Conservation (phyloP, 345 rosid species). For the Sisymbrium irio region DNA sequence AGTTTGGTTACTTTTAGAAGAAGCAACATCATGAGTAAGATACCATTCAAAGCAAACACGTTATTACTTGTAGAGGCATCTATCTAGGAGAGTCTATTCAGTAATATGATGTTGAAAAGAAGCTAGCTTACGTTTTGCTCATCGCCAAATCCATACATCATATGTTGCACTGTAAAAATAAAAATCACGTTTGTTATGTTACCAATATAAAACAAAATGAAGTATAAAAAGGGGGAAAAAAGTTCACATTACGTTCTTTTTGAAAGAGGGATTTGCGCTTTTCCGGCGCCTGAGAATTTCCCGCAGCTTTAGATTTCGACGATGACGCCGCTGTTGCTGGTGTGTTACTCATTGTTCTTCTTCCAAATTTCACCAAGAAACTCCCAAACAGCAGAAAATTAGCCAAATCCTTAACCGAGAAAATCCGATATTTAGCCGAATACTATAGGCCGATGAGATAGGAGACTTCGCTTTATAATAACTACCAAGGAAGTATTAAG, state of each 20-base stretch:
- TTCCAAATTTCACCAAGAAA: too few relatives aligned
- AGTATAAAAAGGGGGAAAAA: neutral
- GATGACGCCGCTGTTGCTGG: conserved; percentile 37
- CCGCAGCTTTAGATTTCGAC: conserved; percentile 57
- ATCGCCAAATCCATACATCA: conserved; percentile 97
- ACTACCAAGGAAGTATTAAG: neutral
- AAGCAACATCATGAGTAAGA: too few relatives aligned
- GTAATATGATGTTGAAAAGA: neutral
- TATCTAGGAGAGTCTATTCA: too few relatives aligned
- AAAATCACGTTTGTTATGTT: neutral
- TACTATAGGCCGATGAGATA: too few relatives aligned
- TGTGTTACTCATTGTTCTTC: conserved; percentile 4
- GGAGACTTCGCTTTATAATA: too few relatives aligned
- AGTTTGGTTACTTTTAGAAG: too few relatives aligned
- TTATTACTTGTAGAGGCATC: too few relatives aligned
- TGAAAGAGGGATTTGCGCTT: conserved; percentile 86
- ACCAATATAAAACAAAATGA: neutral
- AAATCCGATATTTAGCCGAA: too few relatives aligned
- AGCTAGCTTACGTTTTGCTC: conserved; percentile 66
- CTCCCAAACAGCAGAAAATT: too few relatives aligned
- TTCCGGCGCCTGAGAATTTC: conserved; percentile 68
- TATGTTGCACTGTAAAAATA: conserved; percentile 69
- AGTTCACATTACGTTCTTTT: conserved; percentile 62
- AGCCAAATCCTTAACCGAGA: too few relatives aligned
- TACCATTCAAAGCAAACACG: too few relatives aligned